phyloP scores from a whole-genome alignment of 176 grass and related monocot species.

The Neostapfia colusana region DNA sequence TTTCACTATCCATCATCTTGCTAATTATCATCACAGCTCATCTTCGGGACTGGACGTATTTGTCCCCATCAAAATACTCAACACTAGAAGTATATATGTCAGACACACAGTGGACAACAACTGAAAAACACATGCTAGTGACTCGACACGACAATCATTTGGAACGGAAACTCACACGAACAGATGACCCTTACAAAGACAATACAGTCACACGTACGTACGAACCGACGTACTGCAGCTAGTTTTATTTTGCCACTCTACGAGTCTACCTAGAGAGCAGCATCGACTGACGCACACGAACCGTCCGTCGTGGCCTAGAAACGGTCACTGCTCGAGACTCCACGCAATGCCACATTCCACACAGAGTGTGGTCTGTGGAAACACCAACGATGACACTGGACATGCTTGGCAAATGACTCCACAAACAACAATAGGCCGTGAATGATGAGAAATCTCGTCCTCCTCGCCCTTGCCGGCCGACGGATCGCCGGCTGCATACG shows the following conservation, averaged over 20 bases:
- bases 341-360: no score
- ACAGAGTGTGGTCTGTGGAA: no score
- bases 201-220: no score
- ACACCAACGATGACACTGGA: not conserved
- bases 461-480: not conserved
- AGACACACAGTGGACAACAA: no score
- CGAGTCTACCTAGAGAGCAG: not conserved
- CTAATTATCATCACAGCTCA: no score
- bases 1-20: no score
- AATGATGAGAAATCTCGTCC: not conserved
- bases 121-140: not conserved
- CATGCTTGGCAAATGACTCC: not conserved
- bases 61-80: no score
- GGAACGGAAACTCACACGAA: not conserved
- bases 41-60: no score
- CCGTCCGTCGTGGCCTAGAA: no score
- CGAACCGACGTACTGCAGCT: not conserved
- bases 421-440: not conserved
- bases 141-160: not conserved
- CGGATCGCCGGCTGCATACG: not conserved
- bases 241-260: slow-evolving; percentile 12
- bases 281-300: not conserved
- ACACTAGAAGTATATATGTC: no score
- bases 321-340: no score
- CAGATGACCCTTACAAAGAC: not conserved